Base-by-base conservation (phyloP, 331 rosid species). In the Dryas integrifolia region DNA sequence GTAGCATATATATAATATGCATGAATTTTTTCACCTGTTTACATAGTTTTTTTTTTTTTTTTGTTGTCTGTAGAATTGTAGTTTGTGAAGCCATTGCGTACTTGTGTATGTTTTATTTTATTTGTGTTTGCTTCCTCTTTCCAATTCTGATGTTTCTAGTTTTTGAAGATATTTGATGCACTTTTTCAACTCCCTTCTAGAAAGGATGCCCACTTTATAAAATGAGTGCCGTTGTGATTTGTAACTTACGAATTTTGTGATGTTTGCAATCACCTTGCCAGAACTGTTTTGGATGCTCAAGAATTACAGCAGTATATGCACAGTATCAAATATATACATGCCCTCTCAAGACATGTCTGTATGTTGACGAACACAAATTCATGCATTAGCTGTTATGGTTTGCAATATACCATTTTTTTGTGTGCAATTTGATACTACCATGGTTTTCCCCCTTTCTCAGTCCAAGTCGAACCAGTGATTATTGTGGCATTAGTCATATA, bases 401-500 rank as follows among this genome's bases (percentile, higher is more conserved):
- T 68, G 39, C 53, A 44, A 9, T 65, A 45, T 18, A 44, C 10
- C 15, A 9, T 9, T 10, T 2, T 21, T 41, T 6, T n/a, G 8
- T 16, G n/a, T 65, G 39, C 35, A 65, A 9, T 44, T 43, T 43
- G 48, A 15, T 50, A 8, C 30, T 6, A 50, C 35, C 60, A 21
- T 13, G 14, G 13, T 26, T 26, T 30, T 9, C 72, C 18, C 14
- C 21, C 26, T 13, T 43, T 53, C 2, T 55, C 8, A 52, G 30
- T 70, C 44, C 26, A 14, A 56, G 55, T 56, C 51, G 48, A 57
- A 43, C 56, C 65, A 26, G 21, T 55, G 44, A 16, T 40, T 52
- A 53, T 58, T 24, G 46, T 58, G 63, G 56, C 67, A 44, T 71
- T 14, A 58, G 8, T 71, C 67, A 71, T 15, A 56, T 57, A 71